A percentile compares a stretch with the other conserved stretches of the same genome.
phyloP scores from a whole-genome alignment of 441 rosid genomes.

The Lepidium campestre region DNA sequence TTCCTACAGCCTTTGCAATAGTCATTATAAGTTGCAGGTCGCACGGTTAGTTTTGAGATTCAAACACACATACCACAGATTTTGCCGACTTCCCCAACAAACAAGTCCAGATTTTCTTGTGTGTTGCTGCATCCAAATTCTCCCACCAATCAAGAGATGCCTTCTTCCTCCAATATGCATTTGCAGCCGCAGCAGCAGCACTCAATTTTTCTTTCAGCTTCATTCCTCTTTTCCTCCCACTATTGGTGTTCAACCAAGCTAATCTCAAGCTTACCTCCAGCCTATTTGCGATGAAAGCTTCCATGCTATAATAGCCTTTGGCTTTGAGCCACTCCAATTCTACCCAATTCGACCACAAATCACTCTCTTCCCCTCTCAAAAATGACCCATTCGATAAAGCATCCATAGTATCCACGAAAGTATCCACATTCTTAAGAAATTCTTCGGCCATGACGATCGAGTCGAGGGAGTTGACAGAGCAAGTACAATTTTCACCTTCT shows the following conservation, averaged over 20 bases:
- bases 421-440: slow-evolving; percentile 52
- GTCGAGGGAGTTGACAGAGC: slow-evolving; percentile 56
- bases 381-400: slow-evolving; percentile 61
- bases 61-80: slow-evolving; percentile 49
- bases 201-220: slow-evolving; percentile 73
- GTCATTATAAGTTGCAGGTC: not conserved
- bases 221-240: slow-evolving; percentile 69
- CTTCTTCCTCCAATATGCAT: slow-evolving; percentile 89
- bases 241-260: slow-evolving; percentile 72
- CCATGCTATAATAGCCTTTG: slow-evolving; percentile 83
- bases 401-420: slow-evolving; percentile 75
- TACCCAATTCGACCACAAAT: slow-evolving; percentile 75
- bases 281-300: slow-evolving; percentile 80
- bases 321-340: slow-evolving; percentile 87
- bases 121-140: slow-evolving; percentile 48
- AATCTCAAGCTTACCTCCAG: slow-evolving; percentile 86
- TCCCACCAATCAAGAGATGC: slow-evolving; percentile 90
- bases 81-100: slow-evolving; percentile 69
- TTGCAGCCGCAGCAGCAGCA: slow-evolving; percentile 54
- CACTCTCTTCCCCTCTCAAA: slow-evolving; percentile 72
- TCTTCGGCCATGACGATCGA: slow-evolving; percentile 57
- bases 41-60: not conserved
- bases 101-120: slow-evolving; percentile 42
- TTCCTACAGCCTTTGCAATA: not conserved
- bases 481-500: slow-evolving; percentile 65